Base-by-base conservation (phyloP, 139 green algal species). In the Micractinium conductrix region DNA sequence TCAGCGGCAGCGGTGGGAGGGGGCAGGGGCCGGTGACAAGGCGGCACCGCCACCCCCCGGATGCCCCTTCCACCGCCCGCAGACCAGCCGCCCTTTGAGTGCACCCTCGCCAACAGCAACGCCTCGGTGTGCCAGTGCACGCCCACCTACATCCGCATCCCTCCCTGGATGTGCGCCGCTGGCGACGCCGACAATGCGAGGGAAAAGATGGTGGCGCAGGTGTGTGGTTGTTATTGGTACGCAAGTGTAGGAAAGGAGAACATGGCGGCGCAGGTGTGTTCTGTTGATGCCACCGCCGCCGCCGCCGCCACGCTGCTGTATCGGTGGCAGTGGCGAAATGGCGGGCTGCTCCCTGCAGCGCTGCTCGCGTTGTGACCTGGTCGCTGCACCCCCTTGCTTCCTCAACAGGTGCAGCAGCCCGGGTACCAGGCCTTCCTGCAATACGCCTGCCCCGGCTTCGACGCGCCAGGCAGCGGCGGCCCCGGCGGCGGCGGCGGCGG, bases 51-150 rank as follows among this genome's bases (percentile, higher is more conserved):
- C n/a, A n/a, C n/a, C n/a, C n/a, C n/a, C n/a, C n/a, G n/a, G n/a
- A n/a, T n/a, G n/a, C n/a, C n/a, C n/a, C n/a, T n/a, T n/a, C n/a
- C n/a, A n/a, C n/a, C n/a, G n/a, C n/a, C n/a, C n/a, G n/a, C n/a
- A n/a, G n/a, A n/a, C 19, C 44, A 60, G 74, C 50, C 45, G 35
- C 33, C 35, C 8, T 82, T 91, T 30, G 71, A 89, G 14, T 93
- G 90, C 62, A 45, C 33, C 17, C 35, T 44, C 8, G 19, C 33
- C 8, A 75, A 83, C 48, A 69, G 48, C 1, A 45, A 71, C 40
- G 81, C 81, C 26, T 85, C 80, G 0, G 68, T 88, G 30, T 95
- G 92, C 81, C 89, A 87, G 53, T 94, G 91, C 85, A 78, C 69
- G 26, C 28, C 84, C 43, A 83, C 79, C 72, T 88, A 44, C 22